Conservation (phyloP, 129 eudicot species). For the carrot (Daucus carota) region DH1_v3.0 NC_030388.2:19991501-19992000, state of each 20-base stretch:
- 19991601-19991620: not conserved
- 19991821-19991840: constrained; percentile 71
- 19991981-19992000: constrained; percentile 77
- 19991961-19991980: constrained; percentile 91
- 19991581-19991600: not conserved
- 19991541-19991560: not conserved
- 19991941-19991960: constrained; percentile 50
- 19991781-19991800: constrained; percentile 84
- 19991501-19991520: too few species aligned
- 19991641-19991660: not conserved
- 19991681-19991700: not conserved
- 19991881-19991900: constrained; percentile 6
- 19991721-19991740: not conserved
- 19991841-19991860: constrained; percentile 98
- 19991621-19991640: not conserved
- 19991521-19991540: not conserved
- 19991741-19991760: not conserved
- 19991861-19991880: constrained; percentile 74
- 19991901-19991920: not conserved
- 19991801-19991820: constrained; percentile 51
- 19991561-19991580: not conserved
- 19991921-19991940: not conserved
- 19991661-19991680: not conserved
- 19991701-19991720: not conserved
- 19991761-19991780: not conserved